Conservation (phyloP, 768 basidiomycete species). For the Auricularia auricula-judae region DNA sequence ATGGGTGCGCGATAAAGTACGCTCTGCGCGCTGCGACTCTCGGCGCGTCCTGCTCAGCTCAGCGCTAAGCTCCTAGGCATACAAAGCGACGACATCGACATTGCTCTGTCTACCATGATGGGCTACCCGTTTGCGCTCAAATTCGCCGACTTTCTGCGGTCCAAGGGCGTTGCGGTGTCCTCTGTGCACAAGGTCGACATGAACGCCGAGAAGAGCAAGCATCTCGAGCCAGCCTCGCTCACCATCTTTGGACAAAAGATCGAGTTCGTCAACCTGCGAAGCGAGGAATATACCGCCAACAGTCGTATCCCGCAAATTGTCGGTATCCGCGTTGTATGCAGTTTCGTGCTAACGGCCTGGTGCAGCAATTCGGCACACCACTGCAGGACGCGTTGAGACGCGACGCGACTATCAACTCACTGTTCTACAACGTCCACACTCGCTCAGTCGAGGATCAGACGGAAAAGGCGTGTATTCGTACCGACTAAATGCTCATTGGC, state of each 20-base stretch:
- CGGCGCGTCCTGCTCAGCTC: slow-evolving; percentile 3
- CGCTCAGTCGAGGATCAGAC: slow-evolving; percentile 80
- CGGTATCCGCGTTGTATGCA: not conserved
- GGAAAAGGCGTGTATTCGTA: slow-evolving; percentile 38
- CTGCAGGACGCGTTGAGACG: slow-evolving; percentile 81
- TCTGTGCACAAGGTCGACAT: slow-evolving; percentile 74
- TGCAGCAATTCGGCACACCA: slow-evolving; percentile 83
- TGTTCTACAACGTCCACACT: slow-evolving; percentile 94
- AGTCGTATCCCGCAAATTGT: slow-evolving; percentile 79
- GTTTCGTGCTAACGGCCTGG: not conserved
- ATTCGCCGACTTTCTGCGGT: slow-evolving; percentile 52
- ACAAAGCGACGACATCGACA: slow-evolving; percentile 85
- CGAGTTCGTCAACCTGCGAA: slow-evolving; percentile 89
- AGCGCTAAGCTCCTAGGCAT: slow-evolving; percentile 57
- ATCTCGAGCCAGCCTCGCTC: slow-evolving; percentile 89
- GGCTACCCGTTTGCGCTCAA: slow-evolving; percentile 79
- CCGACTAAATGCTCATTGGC: slow-evolving; percentile 5
- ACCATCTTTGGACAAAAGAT: slow-evolving; percentile 71
- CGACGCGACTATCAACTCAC: slow-evolving; percentile 89
- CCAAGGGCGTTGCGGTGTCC: slow-evolving; percentile 41
- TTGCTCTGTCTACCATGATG: slow-evolving; percentile 83
- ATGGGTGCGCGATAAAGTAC: slow-evolving; percentile 97
- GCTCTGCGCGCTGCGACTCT: slow-evolving; percentile 8
- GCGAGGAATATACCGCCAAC: slow-evolving; percentile 78
- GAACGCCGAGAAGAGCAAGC: slow-evolving; percentile 96